Evolutionary conservation across 73 alveolate genomes (phyloP).

Genomic region (Breviolum minutum): DNA sequence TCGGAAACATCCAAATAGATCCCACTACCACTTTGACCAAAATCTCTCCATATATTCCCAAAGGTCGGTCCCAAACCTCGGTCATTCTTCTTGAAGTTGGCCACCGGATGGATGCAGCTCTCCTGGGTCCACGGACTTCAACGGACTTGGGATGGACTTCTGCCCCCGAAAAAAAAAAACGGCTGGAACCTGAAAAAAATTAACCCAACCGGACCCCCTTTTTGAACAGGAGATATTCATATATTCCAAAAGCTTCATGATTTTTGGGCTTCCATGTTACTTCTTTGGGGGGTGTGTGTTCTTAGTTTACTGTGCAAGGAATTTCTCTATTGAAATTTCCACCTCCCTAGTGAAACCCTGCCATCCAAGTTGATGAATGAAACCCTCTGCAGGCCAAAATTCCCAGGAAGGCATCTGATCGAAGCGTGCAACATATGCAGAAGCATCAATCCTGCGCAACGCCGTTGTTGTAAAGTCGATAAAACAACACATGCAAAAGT

Average conservation of each 20-base stretch:
- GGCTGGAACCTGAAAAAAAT: too few species aligned
- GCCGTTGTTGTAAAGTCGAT: background rate
- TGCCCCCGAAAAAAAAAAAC: too few species aligned
- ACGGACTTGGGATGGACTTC: too few species aligned
- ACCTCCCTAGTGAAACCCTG: background rate
- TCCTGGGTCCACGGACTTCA: background rate
- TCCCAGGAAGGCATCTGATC: constrained; percentile 95
- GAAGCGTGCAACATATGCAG: constrained; percentile 64
- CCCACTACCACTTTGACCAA: background rate
- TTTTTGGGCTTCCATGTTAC: too few species aligned
- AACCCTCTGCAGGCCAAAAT: background rate
- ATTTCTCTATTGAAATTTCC: background rate
- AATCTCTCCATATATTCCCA: background rate
- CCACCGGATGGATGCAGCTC: constrained; percentile 73
- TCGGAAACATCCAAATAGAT: too few species aligned
- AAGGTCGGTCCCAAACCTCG: constrained; percentile 43
- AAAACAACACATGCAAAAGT: too few species aligned
- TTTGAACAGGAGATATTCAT: too few species aligned
- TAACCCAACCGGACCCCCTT: too few species aligned
- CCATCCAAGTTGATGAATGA: background rate
- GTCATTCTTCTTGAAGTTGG: constrained; percentile 91
- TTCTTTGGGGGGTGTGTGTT: too few species aligned
- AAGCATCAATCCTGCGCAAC: constrained; percentile 67
- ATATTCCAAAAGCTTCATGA: too few species aligned
- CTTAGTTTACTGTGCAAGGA: too few species aligned